Evolutionary conservation across 805 yeast species (phyloP), one percentile per base, ranked within the genome.

Genomic region (Saccharomycopsis sp.): DNA sequence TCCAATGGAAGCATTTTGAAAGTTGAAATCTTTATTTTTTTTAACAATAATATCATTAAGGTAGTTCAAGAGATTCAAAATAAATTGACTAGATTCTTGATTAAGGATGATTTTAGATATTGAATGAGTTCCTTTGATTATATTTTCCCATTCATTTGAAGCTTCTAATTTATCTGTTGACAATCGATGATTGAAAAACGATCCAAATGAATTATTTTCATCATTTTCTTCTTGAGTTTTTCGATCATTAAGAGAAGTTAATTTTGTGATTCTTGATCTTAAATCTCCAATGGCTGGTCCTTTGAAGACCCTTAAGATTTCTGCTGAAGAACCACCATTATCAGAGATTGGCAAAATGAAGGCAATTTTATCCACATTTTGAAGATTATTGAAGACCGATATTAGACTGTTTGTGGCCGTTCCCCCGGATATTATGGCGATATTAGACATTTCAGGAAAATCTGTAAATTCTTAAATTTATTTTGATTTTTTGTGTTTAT

Each of bases 231-330:
- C 18, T 8, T 8, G 6, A 8, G 17, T 13, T 5, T 10, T 10
- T 36, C 33, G 23, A 28, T 19, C 56, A 14, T 65, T 55, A 27
- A 70, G 47, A 3, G 36, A 80, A 27, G 85, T 79, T 43, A 88
- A 60, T 40, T 88, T 61, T 0, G 86, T 82, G 21, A 87, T 67
- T 41, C 97, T 59, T 0, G 95, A 84, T 36, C 96, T 63, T 2
- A 88, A 68, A 55, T 88, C 97, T 2, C 97, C 97, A 40, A 88
- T 85, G 0, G 96, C 96, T 2, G 95, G 95, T 0, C 97, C 96
- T 2, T 95, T 95, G 14, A 88, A 66, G 1, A 86, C 84, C 12
- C 96, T 61, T 4, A 87, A 67, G 19, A 88, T 71, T 58, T 88
- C 96, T 21, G 94, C 79, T 0, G 96, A 85, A 2, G 96, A 87